Evolutionary conservation across 2,329 filamentous ascomycete species (phyloP).

Genomic region (Aureobasidium sp.): DNA sequence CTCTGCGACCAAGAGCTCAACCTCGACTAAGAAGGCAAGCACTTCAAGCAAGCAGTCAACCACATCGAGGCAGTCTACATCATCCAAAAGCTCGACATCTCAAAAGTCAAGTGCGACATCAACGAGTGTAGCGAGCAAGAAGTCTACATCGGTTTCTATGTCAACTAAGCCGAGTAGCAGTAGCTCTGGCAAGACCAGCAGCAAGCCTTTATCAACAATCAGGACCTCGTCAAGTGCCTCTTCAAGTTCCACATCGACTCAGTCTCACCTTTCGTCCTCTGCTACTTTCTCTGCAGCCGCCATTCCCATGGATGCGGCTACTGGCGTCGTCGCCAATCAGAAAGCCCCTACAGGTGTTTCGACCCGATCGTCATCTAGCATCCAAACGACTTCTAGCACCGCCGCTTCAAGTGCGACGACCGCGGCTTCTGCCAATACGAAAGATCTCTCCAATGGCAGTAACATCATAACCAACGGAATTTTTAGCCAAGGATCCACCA

Average conservation of each 20-base stretch:
- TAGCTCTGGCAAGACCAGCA: neutral
- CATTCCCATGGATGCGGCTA: neutral
- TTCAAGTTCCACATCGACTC: neutral
- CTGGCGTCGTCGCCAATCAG: neutral
- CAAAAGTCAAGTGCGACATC: neutral
- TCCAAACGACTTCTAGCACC: neutral
- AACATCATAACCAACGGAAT: constrained; percentile 7
- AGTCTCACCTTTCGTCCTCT: neutral
- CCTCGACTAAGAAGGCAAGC: constrained; percentile 1
- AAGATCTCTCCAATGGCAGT: neutral
- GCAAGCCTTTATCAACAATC: neutral
- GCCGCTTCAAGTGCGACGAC: neutral
- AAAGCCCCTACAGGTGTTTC: neutral
- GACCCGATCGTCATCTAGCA: neutral
- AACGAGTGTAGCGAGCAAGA: neutral
- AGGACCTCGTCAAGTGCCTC: neutral
- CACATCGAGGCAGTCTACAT: neutral
- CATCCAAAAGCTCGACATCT: neutral
- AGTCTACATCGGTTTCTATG: neutral
- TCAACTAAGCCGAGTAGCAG: constrained; percentile 5
- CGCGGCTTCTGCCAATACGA: neutral
- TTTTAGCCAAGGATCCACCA: neutral
- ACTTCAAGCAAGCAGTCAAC: neutral
- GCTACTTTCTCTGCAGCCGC: neutral
- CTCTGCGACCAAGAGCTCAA: neutral